Evolutionary conservation across 225 moss, liverwort and hornwort genomes (phyloP), one percentile per base, ranked within the genome.

Genomic region (Sphagnum tenellum): DNA sequence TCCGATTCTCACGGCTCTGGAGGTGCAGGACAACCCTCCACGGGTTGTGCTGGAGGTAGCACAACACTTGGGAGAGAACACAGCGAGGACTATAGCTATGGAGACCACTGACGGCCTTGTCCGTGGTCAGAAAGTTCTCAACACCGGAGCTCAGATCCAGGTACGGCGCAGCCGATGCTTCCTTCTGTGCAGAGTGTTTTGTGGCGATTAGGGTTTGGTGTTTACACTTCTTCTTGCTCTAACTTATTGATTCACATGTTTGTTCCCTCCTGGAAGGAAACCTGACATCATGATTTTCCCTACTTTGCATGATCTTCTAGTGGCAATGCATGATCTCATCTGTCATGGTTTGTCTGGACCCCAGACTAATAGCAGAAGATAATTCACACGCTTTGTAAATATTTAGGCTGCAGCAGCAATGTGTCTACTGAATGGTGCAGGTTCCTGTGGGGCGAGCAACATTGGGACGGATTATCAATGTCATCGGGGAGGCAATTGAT

Each of bases 71-170:
- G 94, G 94, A 49, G 94, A 94, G 81, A 87, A 62, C 49, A 82
- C 81, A 2, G 94, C 91, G 63, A 82, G 94, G 52, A 94, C 91
- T n/a, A 94, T 94, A 79, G 94, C 94, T 55, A 94, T 94, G 94
- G 94, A 94, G 77, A 77, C 87, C 66, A 94, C 94, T 7, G 94
- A 94, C 58, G 94, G 94, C 5, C 79, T 94, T 14, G 94, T 94
- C 3, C 94, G 94, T 12, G 94, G 94, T 12, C 94, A 94, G 69
- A 88, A 79, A 62, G 91, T 94, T 48, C 73, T 94, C 56, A 91
- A 94, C 71, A 94, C 94, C 9, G 91, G 94, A 62, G 77, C 91
- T 50, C 91, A 91, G 3, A 94, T 94, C 61, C 76, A 86, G 86
- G 94, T 94, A 68, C 74, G 79, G 29, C 60, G 9, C 66, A n/a